Evolutionary conservation across 768 basidiomycete genomes (phyloP), one percentile per base, ranked within the genome.

Genomic region (Panus rudis): DNA sequence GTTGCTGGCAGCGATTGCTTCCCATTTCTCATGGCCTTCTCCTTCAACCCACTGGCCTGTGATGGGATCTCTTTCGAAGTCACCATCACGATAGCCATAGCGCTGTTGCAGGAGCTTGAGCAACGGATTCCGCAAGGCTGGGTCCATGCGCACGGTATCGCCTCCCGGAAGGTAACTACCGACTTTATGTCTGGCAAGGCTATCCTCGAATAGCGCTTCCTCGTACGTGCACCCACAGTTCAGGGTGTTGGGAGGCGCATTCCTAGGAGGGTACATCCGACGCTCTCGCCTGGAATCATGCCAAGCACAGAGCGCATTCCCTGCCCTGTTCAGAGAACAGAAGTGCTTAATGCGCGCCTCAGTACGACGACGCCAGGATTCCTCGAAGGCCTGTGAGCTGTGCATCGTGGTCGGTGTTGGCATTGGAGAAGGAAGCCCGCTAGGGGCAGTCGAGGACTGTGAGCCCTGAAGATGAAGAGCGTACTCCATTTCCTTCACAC

Each of bases 301-400:
- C 88, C 88, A 92, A 3, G 89, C 81, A 59, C 88, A 91, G 26
- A 91, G 74, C 1, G 88, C 87, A 52, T 92, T 92, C 24, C 89
- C 89, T 0, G 88, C 88, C 39, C 89, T 78, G 62, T 92, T 91
- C 23, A 86, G 68, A 3, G 87, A 84, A 60, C 88, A 92, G 63
- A 81, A 84, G 33, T 77, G 68, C 42, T 76, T 76, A 50, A 70
- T 66, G 27, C 89, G 83, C 4, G 81, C 76, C 17, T 85, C 80
- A 1, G 85, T 90, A 45, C 88, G 82, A 7, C 71, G 67, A 37
- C 72, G 74, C 88, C 88, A 90, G 3, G 76, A 70, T 22, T 69
- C 63, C 35, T 78, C 71, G 65, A 84, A 81, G 16, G 68, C 52
- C 4, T 57, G 46, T 13, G 74, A 53, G 11, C 71, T 67, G 7